Evolutionary conservation across 2,329 filamentous ascomycete species (phyloP).

Genomic region (Ceratocystis albifundus): DNA sequence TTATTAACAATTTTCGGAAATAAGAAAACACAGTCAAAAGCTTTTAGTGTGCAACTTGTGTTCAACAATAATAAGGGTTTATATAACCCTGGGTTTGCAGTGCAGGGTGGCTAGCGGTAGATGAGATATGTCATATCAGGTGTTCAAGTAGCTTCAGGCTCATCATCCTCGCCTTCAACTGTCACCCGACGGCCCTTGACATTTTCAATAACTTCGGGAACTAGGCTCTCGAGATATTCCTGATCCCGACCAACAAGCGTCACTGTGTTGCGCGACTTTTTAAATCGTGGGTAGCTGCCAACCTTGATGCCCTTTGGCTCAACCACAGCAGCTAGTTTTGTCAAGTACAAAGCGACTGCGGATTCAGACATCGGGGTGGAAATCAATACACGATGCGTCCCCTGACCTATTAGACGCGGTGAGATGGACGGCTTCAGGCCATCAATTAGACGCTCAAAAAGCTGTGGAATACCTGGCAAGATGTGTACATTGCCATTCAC

Average conservation of each 20-base stretch:
- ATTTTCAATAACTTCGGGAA: constrained; percentile 53
- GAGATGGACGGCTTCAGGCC: constrained; percentile 60
- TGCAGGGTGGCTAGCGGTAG: too few relatives aligned
- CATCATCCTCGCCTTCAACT: constrained; percentile 61
- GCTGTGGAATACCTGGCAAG: constrained; percentile 72
- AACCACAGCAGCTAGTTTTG: constrained; percentile 62
- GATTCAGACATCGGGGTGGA: constrained; percentile 84
- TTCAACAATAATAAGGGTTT: too few relatives aligned
- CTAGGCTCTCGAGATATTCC: constrained; percentile 64
- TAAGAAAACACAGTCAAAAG: neutral
- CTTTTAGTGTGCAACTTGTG: neutral
- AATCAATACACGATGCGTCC: constrained; percentile 66
- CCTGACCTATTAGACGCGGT: constrained; percentile 61
- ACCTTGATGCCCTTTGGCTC: constrained; percentile 75
- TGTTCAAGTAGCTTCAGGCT: constrained; percentile 23
- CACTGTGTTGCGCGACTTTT: constrained; percentile 75
- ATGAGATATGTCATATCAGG: too few relatives aligned
- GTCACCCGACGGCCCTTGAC: constrained; percentile 60
- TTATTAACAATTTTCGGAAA: constrained; percentile 1
- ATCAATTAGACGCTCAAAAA: constrained; percentile 69
- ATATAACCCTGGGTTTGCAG: too few relatives aligned
- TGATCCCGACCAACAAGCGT: constrained; percentile 71
- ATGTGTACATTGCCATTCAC: constrained; percentile 93
- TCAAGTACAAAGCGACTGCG: constrained; percentile 69
- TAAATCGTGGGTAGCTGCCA: constrained; percentile 89